Base-by-base conservation (phyloP, 2,329 filamentous ascomycete species). In the Thelonectria olida region DNA sequence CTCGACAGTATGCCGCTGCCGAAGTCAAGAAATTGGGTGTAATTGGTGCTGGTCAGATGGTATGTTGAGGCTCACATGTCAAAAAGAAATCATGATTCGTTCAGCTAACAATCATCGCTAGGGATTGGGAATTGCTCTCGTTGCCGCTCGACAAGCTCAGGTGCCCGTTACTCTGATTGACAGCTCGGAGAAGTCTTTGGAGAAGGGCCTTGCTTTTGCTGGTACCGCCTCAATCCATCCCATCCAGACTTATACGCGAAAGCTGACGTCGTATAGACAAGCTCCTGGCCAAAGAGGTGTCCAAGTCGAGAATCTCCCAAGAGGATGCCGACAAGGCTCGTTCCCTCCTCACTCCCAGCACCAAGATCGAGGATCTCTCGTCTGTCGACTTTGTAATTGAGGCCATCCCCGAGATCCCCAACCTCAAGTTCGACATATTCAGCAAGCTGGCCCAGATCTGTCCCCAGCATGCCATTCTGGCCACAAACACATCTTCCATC, bases 401-500 rank as follows among this genome's bases (percentile, higher is more conserved):
- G 82, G 96, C 96, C 15, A 93, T 99, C 8, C 96, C 96, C 34
- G 94, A 97, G 82, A 95, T 97, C 56, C 90, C 92, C 39, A 83
- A 90, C 52, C 86, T 99, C 66, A 99, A 99, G 80, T 88, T 89
- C 67, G 88, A 89, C 67, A 96, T 99, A 68, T 99, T 99, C 80
- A 82, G 87, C 66, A 85, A 90, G 73, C 85, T 99, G 10, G 93
- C 94, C 7, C 81, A 91, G 71, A 89, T 97, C 68, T 94, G 92
- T 68, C 90, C 93, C 10, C 82, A 89, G 53, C 93, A 98, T 74
- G 88, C 96, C 61, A 92, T 99, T 71, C 87, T 99, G 34, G 95
- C 96, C 5, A 99, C 96, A 64, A 99, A 99, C 82, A 99, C 96
- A 7, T 97, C 93, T n/a, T 97, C 93, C 63, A 99, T 99, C 75